Conservation (phyloP, 2,329 filamentous ascomycete species). For the Cercospora sojina region DNA sequence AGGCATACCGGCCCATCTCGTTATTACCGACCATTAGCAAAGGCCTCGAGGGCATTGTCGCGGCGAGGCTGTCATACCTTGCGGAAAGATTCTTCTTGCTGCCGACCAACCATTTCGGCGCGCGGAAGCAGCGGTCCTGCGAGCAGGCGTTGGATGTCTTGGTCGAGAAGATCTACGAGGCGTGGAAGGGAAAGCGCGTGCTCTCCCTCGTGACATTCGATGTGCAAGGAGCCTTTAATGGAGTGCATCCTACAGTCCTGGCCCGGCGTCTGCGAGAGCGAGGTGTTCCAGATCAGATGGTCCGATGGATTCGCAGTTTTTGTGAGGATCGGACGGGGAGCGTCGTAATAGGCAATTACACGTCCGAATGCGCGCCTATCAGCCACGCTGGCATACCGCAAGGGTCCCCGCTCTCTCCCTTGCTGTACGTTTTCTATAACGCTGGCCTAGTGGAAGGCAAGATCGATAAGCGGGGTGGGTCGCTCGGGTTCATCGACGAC, state of each 20-base stretch:
- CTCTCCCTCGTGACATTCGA: too few species aligned
- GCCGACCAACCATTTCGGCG: conserved; percentile 33
- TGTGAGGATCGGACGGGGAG: neutral
- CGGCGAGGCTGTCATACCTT: conserved; percentile 23
- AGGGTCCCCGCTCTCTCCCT: neutral
- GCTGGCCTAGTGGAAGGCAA: neutral
- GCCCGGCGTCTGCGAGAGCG: neutral
- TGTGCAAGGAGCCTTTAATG: conserved; percentile 7
- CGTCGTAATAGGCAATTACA: too few species aligned
- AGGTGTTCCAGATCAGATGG: neutral
- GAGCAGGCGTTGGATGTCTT: conserved; percentile 36
- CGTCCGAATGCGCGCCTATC: too few species aligned
- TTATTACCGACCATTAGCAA: conserved; percentile 37
- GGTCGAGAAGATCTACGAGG: conserved; percentile 19
- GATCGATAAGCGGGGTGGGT: neutral
- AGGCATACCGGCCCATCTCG: conserved; percentile 34
- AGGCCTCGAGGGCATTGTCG: conserved; percentile 33
- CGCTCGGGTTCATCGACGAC: neutral
- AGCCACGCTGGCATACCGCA: too few species aligned
- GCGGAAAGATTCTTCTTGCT: conserved; percentile 28
- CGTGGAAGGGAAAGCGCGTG: neutral
- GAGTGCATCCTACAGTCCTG: neutral
- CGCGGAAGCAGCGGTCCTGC: conserved; percentile 29
- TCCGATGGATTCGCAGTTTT: neutral
- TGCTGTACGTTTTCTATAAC: conserved; percentile 2